Conservation (phyloP, 305 asterid species). For the Nicotiana rustica region DNA sequence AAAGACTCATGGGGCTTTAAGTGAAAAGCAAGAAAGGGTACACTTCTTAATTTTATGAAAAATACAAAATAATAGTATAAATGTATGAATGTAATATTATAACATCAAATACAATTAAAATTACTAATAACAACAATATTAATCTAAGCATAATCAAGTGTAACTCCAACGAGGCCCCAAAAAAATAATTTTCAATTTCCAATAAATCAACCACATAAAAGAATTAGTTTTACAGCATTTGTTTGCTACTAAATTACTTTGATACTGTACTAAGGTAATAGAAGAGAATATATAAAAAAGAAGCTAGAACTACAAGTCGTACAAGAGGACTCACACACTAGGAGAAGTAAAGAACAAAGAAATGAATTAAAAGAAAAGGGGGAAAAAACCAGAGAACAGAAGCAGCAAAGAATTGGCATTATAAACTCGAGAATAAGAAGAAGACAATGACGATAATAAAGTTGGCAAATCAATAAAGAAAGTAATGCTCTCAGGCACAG, state of each 20-base stretch:
- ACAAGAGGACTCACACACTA: not conserved
- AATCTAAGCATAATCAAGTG: not conserved
- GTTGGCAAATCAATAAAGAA: too few species aligned
- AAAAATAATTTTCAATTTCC: not conserved
- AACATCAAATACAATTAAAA: not conserved
- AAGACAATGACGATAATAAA: not conserved
- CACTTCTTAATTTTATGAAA: not conserved
- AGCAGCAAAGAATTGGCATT: not conserved
- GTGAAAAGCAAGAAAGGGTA: not conserved
- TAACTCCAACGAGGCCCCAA: conserved; percentile 15
- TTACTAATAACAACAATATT: not conserved
- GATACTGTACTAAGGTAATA: not conserved
- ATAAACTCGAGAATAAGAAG: conserved; percentile 2
- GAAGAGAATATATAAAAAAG: not conserved
- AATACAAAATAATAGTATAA: conserved; percentile 10
- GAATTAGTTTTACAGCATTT: not conserved
- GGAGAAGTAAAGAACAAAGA: not conserved
- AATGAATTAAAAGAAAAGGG: not conserved
- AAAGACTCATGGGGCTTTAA: not conserved
- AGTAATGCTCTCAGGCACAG: too few species aligned
- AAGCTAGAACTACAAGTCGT: not conserved
- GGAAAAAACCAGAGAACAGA: not conserved
- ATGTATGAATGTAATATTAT: not conserved
- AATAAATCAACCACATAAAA: not conserved
- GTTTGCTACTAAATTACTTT: not conserved